These are phyloP conservation scores for Spathaspora hagerdaliae DNA, from an alignment of 805 yeast genomes.

Conservation along the genomic window DNA sequence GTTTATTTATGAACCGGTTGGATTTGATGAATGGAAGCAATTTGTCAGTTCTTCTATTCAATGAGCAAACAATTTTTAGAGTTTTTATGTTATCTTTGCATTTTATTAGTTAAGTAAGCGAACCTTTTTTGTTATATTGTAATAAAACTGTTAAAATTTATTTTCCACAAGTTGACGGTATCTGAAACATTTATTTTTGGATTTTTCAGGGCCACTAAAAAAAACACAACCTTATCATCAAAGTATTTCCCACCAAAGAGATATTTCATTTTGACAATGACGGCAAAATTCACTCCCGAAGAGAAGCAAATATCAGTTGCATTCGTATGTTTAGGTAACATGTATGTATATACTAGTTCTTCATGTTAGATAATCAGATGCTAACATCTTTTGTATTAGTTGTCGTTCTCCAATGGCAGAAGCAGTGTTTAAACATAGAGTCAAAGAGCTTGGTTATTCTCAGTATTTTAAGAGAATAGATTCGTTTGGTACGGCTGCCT, in stretches of 20 bases:
- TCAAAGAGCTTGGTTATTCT: conserved; percentile 44
- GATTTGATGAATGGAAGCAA: conserved; percentile 33
- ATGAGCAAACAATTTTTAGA: conserved; percentile 2
- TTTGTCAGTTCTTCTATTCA: conserved; percentile 17
- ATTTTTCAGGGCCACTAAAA: too few species aligned
- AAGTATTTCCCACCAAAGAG: too few species aligned
- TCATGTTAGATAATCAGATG: background rate
- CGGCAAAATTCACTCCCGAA: conserved; percentile 13
- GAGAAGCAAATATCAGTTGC: conserved; percentile 57
- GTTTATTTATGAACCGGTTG: conserved; percentile 27
- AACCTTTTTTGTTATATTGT: background rate
- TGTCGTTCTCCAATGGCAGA: conserved; percentile 99
- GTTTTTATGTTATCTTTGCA: background rate
- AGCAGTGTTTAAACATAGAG: conserved; percentile 74
- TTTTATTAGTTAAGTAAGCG: background rate
- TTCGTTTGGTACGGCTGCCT: conserved; percentile 86
- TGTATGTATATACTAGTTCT: conserved; percentile 41
- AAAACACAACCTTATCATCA: too few species aligned
- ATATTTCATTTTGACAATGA: conserved; percentile 6
- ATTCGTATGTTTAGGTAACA: conserved; percentile 88
- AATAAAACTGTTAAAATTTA: background rate
- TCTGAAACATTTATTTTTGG: too few species aligned
- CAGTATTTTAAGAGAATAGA: conserved; percentile 57
- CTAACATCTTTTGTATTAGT: conserved; percentile 23
- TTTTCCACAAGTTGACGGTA: background rate